A percentile compares a stretch with the other conserved stretches of the same genome.
These are phyloP conservation scores for Candida insectorum DNA, from an alignment of 805 yeast genomes.

Conservation along the genomic window DNA sequence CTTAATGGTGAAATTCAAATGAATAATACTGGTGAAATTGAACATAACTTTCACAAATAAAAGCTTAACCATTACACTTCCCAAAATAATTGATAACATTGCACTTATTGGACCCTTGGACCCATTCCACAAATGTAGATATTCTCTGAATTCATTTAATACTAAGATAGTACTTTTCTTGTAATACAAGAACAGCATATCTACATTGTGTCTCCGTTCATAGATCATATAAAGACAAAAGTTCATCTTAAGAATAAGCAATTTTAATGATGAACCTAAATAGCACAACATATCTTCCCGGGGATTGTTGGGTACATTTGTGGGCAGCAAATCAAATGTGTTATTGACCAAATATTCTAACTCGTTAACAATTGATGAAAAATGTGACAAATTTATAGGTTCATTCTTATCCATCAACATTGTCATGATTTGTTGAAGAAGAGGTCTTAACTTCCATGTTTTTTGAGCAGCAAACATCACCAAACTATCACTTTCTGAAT, in stretches of 20 bases:
- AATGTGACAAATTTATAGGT: slow-evolving; percentile 4
- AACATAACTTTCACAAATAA: slow-evolving; percentile 6
- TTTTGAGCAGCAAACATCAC: neutral
- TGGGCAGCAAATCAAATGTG: neutral
- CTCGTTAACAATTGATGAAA: neutral
- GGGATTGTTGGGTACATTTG: neutral
- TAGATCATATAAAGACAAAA: slow-evolving; percentile 5
- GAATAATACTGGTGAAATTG: slow-evolving; percentile 6
- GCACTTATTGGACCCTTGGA: too few species aligned
- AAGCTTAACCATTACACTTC: slow-evolving; percentile 5
- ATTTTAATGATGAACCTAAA: neutral
- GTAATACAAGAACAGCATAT: slow-evolving; percentile 3
- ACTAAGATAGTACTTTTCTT: neutral
- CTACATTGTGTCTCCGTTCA: neutral
- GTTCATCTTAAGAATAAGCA: slow-evolving; percentile 5
- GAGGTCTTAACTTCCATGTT: too few species aligned
- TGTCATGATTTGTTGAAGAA: slow-evolving; percentile 3
- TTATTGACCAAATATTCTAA: neutral
- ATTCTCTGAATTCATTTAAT: slow-evolving; percentile 1
- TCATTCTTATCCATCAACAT: slow-evolving; percentile 2
- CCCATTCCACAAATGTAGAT: too few species aligned
- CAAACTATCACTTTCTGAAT: neutral
- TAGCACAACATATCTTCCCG: too few species aligned
- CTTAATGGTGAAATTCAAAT: slow-evolving; percentile 8
- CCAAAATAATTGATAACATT: slow-evolving; percentile 1